Base-by-base conservation (phyloP, 352 stramenopile species). In the Globisporangium nunn region DNA sequence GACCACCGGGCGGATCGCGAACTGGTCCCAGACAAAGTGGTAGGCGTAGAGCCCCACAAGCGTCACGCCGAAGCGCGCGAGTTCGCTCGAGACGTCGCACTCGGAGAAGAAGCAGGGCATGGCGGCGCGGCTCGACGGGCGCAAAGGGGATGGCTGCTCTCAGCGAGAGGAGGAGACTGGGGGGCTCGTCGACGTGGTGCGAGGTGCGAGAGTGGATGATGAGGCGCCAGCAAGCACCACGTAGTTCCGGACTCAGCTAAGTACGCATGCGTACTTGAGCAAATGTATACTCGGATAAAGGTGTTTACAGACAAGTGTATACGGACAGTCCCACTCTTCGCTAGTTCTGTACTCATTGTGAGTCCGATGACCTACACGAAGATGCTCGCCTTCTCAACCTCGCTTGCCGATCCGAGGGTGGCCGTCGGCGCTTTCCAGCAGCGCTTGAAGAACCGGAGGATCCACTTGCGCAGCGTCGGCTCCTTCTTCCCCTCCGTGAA, bases 401-500 rank as follows among this genome's bases (percentile, higher is more conserved):
- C 72, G n/a, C 17, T 53, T 17, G 49, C 43, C 10, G 68, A 65
- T 7, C 58, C 51, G 8, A 44, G 17, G 6, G 51, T 31, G 40
- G 60, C 57, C 0, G 63, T 66, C 41, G 72, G 72, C 35, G 63
- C 62, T 51, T 70, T 68, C 67, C 75, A 85, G 50, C 80, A 89
- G 7, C 81, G 78, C 62, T 91, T 86, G 58, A 91, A 91, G 50
- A 91, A 91, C 49, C 81, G 79, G 28, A 91, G 54, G 18, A 91
- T 88, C 81, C 81, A 89, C 50, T 89, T 88, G 56, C 81, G 76
- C 52, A 91, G 65, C 28, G 78, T 89, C 23, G 78, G 66, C 62
- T 91, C 81, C 50, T 89, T 91, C 66, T 91, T 88, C 11, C 81
- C 81, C n/a, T 81, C 74, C 2, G 78, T 87, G 53, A 91, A 91